These are phyloP conservation scores for Mycena epipterygia DNA, from an alignment of 768 basidiomycete genomes.

Conservation along the genomic window DNA sequence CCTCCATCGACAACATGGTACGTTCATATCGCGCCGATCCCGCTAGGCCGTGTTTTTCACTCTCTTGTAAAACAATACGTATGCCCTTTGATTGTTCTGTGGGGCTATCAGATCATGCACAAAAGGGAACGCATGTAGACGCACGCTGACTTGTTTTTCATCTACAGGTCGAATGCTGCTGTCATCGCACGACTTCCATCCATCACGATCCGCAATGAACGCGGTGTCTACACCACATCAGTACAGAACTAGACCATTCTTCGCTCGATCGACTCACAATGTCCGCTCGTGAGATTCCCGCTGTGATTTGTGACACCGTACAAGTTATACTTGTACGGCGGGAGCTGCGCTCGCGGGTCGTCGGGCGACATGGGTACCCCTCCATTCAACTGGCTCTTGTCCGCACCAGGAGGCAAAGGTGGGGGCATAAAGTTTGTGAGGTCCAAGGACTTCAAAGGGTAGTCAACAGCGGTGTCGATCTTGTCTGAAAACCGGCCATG, in stretches of 20 bases:
- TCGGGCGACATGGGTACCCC: constrained; percentile 61
- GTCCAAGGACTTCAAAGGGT: constrained; percentile 76
- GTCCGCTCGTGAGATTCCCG: constrained; percentile 94
- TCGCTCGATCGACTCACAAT: constrained; percentile 74
- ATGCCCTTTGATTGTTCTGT: constrained; percentile 72
- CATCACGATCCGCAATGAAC: constrained; percentile 86
- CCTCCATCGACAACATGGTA: neutral
- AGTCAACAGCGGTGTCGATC: constrained; percentile 95
- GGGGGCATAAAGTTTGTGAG: constrained; percentile 89
- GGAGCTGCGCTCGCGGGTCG: constrained; percentile 86
- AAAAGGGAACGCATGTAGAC: constrained; percentile 42
- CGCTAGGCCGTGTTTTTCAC: constrained; percentile 45
- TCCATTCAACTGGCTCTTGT: constrained; percentile 62
- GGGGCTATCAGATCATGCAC: constrained; percentile 7
- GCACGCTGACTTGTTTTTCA: constrained; percentile 86
- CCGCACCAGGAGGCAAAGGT: constrained; percentile 76
- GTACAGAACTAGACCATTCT: constrained; percentile 3
- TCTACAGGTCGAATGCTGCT: constrained; percentile 84
- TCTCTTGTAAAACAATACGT: constrained; percentile 87
- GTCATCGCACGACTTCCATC: constrained; percentile 96
- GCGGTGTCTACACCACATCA: constrained; percentile 80
- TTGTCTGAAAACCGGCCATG: constrained; percentile 96
- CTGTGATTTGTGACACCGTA: constrained; percentile 98
- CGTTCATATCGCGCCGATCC: neutral
- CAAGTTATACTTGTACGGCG: constrained; percentile 93